phyloP scores from a whole-genome alignment of 2,329 filamentous ascomycete species.

The Aspergillus chevalieri region DNA sequence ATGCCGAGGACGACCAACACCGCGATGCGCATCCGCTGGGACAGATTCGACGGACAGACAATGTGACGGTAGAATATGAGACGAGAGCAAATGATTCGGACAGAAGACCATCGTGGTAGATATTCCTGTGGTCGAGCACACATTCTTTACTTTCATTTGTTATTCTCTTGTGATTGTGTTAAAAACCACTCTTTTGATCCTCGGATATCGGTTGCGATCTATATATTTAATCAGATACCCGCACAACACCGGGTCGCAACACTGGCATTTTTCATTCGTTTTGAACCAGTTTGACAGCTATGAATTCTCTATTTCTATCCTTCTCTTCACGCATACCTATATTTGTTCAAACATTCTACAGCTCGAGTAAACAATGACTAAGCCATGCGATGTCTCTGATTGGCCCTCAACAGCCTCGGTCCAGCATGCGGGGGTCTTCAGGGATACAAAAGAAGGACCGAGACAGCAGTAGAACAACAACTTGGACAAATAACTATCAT shows the following conservation, averaged over 20 bases:
- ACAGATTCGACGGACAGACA: slow-evolving; percentile 12
- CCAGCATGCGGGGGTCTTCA: neutral
- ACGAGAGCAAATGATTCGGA: neutral
- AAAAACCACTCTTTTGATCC: neutral
- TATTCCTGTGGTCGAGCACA: neutral
- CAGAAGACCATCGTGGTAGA: neutral
- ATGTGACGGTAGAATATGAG: slow-evolving; percentile 10
- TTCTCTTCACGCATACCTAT: no score
- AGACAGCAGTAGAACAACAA: neutral
- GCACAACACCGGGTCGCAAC: no score
- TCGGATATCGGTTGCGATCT: no score
- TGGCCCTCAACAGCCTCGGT: neutral
- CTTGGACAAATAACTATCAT: neutral
- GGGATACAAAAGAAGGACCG: neutral
- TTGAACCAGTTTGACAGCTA: no score
- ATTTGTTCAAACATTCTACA: no score
- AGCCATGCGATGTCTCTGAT: neutral
- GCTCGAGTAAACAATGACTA: neutral
- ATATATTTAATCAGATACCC: no score
- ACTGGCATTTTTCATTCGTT: no score
- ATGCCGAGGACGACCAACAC: slow-evolving; percentile 5
- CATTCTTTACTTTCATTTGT: neutral
- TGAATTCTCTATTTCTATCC: no score
- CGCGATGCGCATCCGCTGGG: slow-evolving; percentile 3
- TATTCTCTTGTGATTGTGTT: neutral